Base-by-base conservation (phyloP, 768 basidiomycete species). In the Mycena metata region DNA sequence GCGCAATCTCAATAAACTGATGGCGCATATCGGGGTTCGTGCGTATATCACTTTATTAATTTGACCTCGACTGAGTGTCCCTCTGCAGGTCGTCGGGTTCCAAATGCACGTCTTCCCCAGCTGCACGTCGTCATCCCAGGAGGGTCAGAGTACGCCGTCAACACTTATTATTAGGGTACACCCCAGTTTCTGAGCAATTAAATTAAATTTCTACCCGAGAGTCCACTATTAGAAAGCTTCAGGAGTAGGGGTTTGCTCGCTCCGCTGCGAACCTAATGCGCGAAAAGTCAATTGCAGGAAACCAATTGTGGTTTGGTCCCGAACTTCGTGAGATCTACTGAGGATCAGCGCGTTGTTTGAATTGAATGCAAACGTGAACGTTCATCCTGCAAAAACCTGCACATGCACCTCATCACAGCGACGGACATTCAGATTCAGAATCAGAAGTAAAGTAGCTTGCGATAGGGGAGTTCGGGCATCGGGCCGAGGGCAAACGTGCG, bases 11-110 rank as follows among this genome's bases (percentile, higher is more conserved):
- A 82, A 83, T 64, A 81, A 73, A n/a, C 85, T 85, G 69, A 84
- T 84, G 82, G 75, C 79, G 17, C 82, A 84, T 69, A 83, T 85
- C 58, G 84, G 84, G 72, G 85, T 86, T 70, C 56, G 82, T 79
- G 57, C 60, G 64, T 73, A 56, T 67, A 42, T 42, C 35, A 30
- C 63, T 72, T 59, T 39, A 60, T 43, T 58, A 55, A 47, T 39
- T 46, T n/a, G 30, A 57, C 42, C 26, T 30, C 26, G 33, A 19
- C 46, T 68, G 49, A 68, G 33, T 1, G 5, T 23, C 10, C 12
- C 15, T 45, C 23, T 35, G 1, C 50, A 56, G 61, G 58, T 65
- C 33, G 61, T 33, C 63, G 84, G 83, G 79, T 83, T 55, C 81
- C 83, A 78, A 68, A 71, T 73, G 50, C 78, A 77, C 72, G 56